Percentiles rank a stretch among this genome's conserved stretches.
Conservation (phyloP, 2,329 filamentous ascomycete species). For the Penicillium brasilianum region DNA sequence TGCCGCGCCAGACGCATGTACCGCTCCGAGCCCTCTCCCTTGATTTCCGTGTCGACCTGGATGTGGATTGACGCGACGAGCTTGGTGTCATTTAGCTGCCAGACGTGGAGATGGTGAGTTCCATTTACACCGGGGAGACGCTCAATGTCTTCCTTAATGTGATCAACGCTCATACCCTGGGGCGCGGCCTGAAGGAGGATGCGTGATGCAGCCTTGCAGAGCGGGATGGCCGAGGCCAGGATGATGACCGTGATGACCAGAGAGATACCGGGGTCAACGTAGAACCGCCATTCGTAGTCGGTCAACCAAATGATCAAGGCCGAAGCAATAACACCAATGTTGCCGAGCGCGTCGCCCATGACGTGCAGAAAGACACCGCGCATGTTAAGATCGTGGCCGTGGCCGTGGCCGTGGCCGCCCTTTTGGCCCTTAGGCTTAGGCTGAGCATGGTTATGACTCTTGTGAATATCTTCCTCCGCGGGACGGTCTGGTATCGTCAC, state of each 20-base stretch:
- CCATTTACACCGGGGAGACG: constrained; percentile 81
- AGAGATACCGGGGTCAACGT: constrained; percentile 89
- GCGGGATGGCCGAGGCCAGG: constrained; percentile 57
- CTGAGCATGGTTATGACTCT: constrained; percentile 77
- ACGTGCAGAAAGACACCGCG: constrained; percentile 71
- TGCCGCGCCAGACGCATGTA: constrained; percentile 91
- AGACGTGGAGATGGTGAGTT: constrained; percentile 96
- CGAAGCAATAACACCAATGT: constrained; percentile 59
- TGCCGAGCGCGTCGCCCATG: constrained; percentile 54
- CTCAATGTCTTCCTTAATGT: constrained; percentile 91
- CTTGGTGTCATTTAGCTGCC: constrained; percentile 96
- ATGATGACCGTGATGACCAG: constrained; percentile 87
- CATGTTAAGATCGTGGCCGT: constrained; percentile 80
- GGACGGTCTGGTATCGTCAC: constrained; percentile 18
- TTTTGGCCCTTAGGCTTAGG: constrained; percentile 67
- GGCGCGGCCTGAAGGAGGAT: constrained; percentile 95
- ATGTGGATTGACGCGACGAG: constrained; percentile 92
- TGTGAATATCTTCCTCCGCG: constrained; percentile 57
- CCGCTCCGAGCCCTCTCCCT: constrained; percentile 73
- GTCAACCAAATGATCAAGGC: constrained; percentile 92
- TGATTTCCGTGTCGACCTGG: constrained; percentile 87
- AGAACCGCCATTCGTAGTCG: constrained; percentile 77
- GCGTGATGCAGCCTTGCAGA: constrained; percentile 63
- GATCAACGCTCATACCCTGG: constrained; percentile 81
- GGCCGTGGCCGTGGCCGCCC: constrained; percentile 50